Percentiles rank a stretch among this genome's conserved stretches.
Conservation (phyloP, 2,329 filamentous ascomycete genomes). For the Teratosphaeriaceae sp. region DNA sequence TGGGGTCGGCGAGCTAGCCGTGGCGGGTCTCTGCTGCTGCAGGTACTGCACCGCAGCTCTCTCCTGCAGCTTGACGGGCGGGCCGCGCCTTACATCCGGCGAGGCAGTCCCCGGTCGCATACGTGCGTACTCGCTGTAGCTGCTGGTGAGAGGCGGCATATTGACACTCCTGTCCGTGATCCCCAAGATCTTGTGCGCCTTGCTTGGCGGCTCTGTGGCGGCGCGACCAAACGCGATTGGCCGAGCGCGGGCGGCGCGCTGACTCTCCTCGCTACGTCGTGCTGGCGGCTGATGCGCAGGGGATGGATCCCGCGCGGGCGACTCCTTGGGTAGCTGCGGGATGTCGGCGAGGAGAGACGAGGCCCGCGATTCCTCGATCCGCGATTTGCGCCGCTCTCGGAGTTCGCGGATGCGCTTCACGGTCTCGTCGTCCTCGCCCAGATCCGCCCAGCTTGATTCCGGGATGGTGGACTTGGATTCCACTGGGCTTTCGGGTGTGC, state of each 20-base stretch:
- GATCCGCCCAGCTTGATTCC: conserved; percentile 28
- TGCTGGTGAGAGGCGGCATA: no score
- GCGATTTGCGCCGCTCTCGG: conserved; percentile 50
- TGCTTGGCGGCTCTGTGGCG: conserved; percentile 25
- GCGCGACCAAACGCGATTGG: conserved; percentile 14
- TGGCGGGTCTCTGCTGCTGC: conserved; percentile 14
- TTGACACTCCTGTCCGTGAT: conserved; percentile 18
- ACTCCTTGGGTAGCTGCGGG: conserved; percentile 5
- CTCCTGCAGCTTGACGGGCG: neutral
- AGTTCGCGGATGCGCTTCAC: conserved; percentile 54
- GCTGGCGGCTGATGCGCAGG: conserved; percentile 10
- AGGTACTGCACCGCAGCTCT: neutral
- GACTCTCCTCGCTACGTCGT: conserved; percentile 12
- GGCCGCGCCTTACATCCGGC: conserved; percentile 6
- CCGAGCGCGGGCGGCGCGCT: conserved; percentile 10
- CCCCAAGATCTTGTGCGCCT: conserved; percentile 38
- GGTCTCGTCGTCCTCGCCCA: conserved; percentile 42
- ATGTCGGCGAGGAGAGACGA: conserved; percentile 6
- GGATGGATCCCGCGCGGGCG: conserved; percentile 7
- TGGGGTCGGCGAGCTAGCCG: conserved; percentile 15
- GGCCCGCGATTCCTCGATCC: conserved; percentile 41
- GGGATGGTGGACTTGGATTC: conserved; percentile 19
- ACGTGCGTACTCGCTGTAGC: no score
- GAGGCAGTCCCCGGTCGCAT: conserved; percentile 4
- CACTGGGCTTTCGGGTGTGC: conserved; percentile 9